Evolutionary conservation across 495 filamentous ascomycete species (phyloP).

Genomic region (Staphylotrichum longicolle): DNA sequence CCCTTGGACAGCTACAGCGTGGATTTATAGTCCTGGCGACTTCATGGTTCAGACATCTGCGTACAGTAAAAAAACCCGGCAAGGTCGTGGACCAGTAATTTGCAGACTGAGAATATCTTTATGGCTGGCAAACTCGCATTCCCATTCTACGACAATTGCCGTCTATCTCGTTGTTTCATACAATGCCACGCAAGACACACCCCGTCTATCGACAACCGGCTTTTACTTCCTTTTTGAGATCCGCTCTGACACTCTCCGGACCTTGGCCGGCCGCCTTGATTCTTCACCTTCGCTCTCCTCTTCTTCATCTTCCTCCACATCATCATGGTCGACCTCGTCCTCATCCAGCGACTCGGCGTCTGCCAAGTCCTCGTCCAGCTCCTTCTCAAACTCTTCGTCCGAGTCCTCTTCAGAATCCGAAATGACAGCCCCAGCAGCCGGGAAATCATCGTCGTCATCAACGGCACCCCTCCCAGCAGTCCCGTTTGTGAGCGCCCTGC

Average conservation of each 20-base stretch:
- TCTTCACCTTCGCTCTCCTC: constrained; percentile 37
- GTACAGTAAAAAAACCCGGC: too few relatives aligned
- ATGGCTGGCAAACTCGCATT: not conserved
- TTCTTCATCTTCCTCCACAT: constrained; percentile 41
- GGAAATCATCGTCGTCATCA: constrained; percentile 34
- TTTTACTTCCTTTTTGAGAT: constrained; percentile 32
- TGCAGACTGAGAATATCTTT: too few relatives aligned
- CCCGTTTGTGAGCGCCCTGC: constrained; percentile 40
- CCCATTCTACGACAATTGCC: constrained; percentile 2
- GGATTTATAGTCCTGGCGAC: too few relatives aligned
- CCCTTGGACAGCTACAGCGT: too few relatives aligned
- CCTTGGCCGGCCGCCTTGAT: constrained; percentile 36
- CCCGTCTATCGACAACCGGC: not conserved
- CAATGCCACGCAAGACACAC: not conserved
- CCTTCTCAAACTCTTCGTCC: constrained; percentile 35
- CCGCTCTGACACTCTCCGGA: constrained; percentile 32
- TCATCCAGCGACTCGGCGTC: constrained; percentile 38
- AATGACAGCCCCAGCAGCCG: constrained; percentile 21
- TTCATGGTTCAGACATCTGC: too few relatives aligned
- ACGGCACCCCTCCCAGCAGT: constrained; percentile 29
- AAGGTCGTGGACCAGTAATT: too few relatives aligned
- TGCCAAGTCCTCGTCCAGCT: constrained; percentile 32
- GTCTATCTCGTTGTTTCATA: not conserved
- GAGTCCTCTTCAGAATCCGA: constrained; percentile 36
- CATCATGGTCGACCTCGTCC: constrained; percentile 42